phyloP scores from a whole-genome alignment of 2,329 filamentous ascomycete species.

The Shiraia sp. region DNA sequence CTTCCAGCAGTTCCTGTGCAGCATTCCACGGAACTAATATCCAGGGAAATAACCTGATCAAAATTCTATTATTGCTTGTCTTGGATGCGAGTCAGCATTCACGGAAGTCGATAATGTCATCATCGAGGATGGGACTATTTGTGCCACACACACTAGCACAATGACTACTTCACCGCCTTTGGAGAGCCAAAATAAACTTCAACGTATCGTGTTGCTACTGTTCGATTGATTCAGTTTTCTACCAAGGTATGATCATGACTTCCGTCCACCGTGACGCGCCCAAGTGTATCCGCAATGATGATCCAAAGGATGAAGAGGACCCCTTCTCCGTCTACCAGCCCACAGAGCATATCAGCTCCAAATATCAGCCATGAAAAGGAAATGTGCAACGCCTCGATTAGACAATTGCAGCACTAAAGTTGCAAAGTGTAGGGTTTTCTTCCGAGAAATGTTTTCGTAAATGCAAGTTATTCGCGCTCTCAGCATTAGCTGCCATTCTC shows the following conservation, averaged over 20 bases:
- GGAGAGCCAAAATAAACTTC: too few relatives aligned
- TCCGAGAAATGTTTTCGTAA: slow-evolving; percentile 14
- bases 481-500: slow-evolving; percentile 38
- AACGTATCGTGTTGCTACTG: slow-evolving; percentile 1
- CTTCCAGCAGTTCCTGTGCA: too few relatives aligned
- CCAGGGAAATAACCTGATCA: too few relatives aligned
- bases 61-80: too few relatives aligned
- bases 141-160: too few relatives aligned
- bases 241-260: slow-evolving; percentile 13
- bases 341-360: slow-evolving; percentile 13
- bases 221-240: slow-evolving; percentile 18
- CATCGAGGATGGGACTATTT: too few relatives aligned
- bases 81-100: too few relatives aligned
- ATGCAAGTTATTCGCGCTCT: slow-evolving; percentile 14
- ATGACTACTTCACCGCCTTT: too few relatives aligned
- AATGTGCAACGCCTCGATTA: slow-evolving; percentile 18
- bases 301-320: slow-evolving; percentile 15
- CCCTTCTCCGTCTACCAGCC: slow-evolving; percentile 20
- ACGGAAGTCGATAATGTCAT: too few relatives aligned
- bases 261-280: slow-evolving; percentile 6
- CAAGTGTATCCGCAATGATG: slow-evolving; percentile 15
- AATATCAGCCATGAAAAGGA: slow-evolving; percentile 18
- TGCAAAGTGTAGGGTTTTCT: slow-evolving; percentile 13
- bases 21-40: too few relatives aligned
- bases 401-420: slow-evolving; percentile 16